phyloP scores from a whole-genome alignment of 208 protist genomes.

The Acanthamoeba lenticulata region DNA sequence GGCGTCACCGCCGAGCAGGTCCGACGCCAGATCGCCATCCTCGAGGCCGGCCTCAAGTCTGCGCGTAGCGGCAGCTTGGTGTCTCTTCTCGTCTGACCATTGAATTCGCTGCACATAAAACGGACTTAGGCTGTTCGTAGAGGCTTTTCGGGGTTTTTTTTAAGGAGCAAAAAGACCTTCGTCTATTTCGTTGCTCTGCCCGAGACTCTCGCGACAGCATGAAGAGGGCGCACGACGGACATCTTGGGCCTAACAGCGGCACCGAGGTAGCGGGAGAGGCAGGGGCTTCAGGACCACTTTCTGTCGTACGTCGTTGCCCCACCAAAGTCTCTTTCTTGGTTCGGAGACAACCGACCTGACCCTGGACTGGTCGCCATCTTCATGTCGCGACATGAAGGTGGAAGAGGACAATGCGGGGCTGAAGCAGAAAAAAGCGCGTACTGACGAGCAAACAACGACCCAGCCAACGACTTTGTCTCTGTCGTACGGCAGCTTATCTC shows the following conservation, averaged over 20 bases:
- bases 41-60: conserved; percentile 24
- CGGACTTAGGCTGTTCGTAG: too few species aligned
- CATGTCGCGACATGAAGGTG: too few species aligned
- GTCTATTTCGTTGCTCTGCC: too few species aligned
- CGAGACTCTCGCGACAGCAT: too few species aligned
- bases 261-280: background rate
- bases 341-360: background rate
- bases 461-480: background rate
- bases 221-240: background rate
- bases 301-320: background rate
- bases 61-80: background rate
- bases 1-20: conserved; percentile 12
- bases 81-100: background rate
- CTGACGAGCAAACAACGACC: background rate
- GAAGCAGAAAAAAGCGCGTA: background rate
- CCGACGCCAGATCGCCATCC: conserved; percentile 25
- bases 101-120: too few species aligned
- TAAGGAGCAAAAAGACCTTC: too few species aligned
- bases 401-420: too few species aligned
- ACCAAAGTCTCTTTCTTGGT: background rate
- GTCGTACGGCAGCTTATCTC: background rate
- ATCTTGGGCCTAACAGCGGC: background rate
- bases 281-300: background rate
- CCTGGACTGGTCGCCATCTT: background rate
- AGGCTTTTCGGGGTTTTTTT: too few species aligned